These are phyloP conservation scores for Oryza officinalis DNA, from an alignment of 176 grass and related monocot genomes.

Conservation along the genomic window DNA sequence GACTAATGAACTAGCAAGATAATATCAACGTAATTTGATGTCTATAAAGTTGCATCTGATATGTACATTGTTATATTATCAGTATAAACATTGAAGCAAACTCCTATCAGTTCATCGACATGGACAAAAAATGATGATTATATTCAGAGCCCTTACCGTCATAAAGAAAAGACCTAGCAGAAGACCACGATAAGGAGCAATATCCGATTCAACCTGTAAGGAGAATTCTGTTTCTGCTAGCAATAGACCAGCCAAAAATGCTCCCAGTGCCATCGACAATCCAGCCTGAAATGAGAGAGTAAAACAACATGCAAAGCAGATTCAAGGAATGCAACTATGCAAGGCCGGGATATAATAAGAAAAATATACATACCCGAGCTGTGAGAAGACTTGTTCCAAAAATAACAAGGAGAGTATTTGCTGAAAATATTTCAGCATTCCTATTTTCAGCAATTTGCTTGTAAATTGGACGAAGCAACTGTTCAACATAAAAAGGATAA, in stretches of 20 bases:
- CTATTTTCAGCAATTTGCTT: conserved; percentile 98
- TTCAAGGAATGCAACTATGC: conserved; percentile 13
- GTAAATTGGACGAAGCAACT: conserved; percentile 98
- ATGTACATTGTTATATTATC: background rate
- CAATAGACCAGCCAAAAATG: conserved; percentile 97
- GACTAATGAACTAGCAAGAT: conserved; percentile 15
- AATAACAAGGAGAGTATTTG: conserved; percentile 99
- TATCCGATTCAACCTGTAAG: conserved; percentile 98
- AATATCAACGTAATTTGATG: conserved; percentile 1
- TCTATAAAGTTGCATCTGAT: conserved; percentile 17
- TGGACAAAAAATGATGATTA: background rate
- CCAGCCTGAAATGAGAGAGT: conserved; percentile 67
- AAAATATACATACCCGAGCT: conserved; percentile 64
- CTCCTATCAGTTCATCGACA: conserved; percentile 2
- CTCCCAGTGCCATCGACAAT: conserved; percentile 95
- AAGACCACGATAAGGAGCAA: conserved; percentile 98
- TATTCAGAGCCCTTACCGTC: conserved; percentile 67
- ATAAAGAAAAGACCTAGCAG: conserved; percentile 98
- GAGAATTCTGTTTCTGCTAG: conserved; percentile 99
- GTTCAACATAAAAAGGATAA: conserved; percentile 39
- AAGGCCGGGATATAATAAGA: conserved; percentile 22
- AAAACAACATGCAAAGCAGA: conserved; percentile 36
- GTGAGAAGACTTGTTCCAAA: conserved; percentile 99
- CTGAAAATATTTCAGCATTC: conserved; percentile 98
- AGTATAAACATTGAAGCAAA: conserved; percentile 27